Percentiles rank a stretch among this genome's conserved stretches.
Evolutionary conservation across 352 stramenopile genomes (phyloP).

Genomic region (Globisporangium viniferum): DNA sequence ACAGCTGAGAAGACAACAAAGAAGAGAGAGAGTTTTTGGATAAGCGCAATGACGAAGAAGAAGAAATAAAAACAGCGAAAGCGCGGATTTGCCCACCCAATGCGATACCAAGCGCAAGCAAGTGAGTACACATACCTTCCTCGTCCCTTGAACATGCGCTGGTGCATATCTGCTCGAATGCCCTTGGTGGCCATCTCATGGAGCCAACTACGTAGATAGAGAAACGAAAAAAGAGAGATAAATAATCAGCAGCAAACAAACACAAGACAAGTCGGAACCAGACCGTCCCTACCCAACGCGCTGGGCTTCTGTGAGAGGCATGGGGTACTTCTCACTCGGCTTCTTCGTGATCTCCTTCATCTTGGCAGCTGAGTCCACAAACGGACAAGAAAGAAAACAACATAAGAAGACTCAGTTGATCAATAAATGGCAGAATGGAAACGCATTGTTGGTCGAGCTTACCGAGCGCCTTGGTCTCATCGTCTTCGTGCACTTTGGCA

Average conservation of each 20-base stretch:
- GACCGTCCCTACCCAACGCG: slow-evolving; percentile 44
- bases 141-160: slow-evolving; percentile 80
- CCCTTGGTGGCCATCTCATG: slow-evolving; percentile 65
- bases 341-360: slow-evolving; percentile 64
- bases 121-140: slow-evolving; percentile 40
- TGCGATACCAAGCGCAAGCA: not conserved
- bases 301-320: slow-evolving; percentile 75
- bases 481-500: slow-evolving; percentile 47
- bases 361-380: slow-evolving; percentile 33
- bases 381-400: not conserved
- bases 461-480: slow-evolving; percentile 56
- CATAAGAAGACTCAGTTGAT: too few relatives aligned
- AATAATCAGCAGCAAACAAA: not conserved
- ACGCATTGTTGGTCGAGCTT: not conserved
- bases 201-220: slow-evolving; percentile 45
- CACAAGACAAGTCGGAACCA: not conserved
- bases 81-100: not conserved
- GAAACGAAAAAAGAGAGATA: not conserved
- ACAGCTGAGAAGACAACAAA: slow-evolving; percentile 36
- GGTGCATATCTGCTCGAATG: slow-evolving; percentile 69
- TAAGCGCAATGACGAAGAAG: slow-evolving; percentile 4
- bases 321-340: slow-evolving; percentile 54
- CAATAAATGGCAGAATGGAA: too few relatives aligned
- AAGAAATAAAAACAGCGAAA: not conserved
- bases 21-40: slow-evolving; percentile 9